Percentiles rank a stretch among this genome's conserved stretches.
phyloP scores from a whole-genome alignment of 306 rosid genomes.

The Prinsepia uniflora region DNA sequence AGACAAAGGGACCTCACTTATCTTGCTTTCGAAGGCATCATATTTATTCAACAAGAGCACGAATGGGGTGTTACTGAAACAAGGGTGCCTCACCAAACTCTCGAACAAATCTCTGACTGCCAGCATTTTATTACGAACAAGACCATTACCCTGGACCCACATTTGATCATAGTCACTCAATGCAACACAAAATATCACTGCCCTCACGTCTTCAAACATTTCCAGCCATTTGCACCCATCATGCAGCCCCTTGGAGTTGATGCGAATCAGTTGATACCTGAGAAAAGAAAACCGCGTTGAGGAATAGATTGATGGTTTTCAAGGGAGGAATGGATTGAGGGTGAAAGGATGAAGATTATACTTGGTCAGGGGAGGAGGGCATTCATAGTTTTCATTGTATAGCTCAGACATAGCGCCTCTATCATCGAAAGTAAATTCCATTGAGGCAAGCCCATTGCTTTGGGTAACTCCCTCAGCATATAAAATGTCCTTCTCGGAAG shows the following conservation, averaged over 20 bases:
- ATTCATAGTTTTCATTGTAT: constrained; percentile 59
- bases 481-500: constrained; percentile 70
- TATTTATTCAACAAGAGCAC: constrained; percentile 74
- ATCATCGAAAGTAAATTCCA: constrained; percentile 85
- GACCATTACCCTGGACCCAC: constrained; percentile 47
- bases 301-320: constrained; percentile 19
- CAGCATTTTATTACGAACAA: constrained; percentile 58
- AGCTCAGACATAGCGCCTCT: constrained; percentile 77
- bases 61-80: constrained; percentile 66
- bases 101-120: constrained; percentile 73
- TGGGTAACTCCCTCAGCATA: constrained; percentile 90
- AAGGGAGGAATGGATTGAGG: constrained; percentile 4
- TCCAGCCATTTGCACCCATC: constrained; percentile 89
- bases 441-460: constrained; percentile 75
- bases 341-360: constrained; percentile 38
- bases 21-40: constrained; percentile 76
- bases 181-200: constrained; percentile 71
- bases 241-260: constrained; percentile 68
- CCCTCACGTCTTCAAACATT: constrained; percentile 88
- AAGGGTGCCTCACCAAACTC: constrained; percentile 70
- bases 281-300: constrained; percentile 20
- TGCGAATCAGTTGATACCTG: constrained; percentile 75
- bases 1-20: constrained; percentile 57
- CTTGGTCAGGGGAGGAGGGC: constrained; percentile 60
- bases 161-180: constrained; percentile 75